A percentile compares a stretch with the other conserved stretches of the same genome.
phyloP scores from a whole-genome alignment of 1,284 basidiomycete genomes.

The Apiotrichum porosum region DNA sequence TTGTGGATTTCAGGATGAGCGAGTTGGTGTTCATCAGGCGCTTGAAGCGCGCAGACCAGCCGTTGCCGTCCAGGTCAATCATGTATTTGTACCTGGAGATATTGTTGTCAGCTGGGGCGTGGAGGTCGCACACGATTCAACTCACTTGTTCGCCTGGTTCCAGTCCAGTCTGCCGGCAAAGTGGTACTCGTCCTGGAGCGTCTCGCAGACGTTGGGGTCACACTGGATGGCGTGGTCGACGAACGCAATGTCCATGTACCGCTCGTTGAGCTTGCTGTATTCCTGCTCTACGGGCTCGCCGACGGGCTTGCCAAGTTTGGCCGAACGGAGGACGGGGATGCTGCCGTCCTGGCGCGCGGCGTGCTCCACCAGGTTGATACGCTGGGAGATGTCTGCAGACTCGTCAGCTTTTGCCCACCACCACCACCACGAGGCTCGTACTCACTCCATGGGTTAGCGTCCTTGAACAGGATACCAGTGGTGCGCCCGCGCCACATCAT shows the following conservation, averaged over 20 bases:
- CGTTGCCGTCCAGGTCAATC: constrained; percentile 47
- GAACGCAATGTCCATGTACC: constrained; percentile 46
- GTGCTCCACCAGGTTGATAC: constrained; percentile 46
- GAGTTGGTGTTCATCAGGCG: constrained; percentile 47
- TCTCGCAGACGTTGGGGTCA: constrained; percentile 49
- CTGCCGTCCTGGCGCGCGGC: constrained; percentile 47
- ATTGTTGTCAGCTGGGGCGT: too few species aligned
- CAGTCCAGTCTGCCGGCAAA: constrained; percentile 52
- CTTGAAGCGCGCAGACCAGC: constrained; percentile 48
- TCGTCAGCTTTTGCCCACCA: too few species aligned
- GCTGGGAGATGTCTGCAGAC: constrained; percentile 50
- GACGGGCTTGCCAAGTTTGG: constrained; percentile 39
- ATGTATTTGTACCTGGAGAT: constrained; percentile 41
- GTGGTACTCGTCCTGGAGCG: constrained; percentile 52
- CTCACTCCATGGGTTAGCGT: constrained; percentile 52
- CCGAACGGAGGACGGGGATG: constrained; percentile 43
- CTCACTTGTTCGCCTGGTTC: constrained; percentile 52
- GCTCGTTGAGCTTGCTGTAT: constrained; percentile 50
- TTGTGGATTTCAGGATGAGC: constrained; percentile 50
- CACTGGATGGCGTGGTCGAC: constrained; percentile 51
- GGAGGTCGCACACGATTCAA: constrained; percentile 57
- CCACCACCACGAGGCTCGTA: too few species aligned
- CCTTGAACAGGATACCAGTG: constrained; percentile 58
- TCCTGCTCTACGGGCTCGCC: constrained; percentile 45
- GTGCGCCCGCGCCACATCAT: constrained; percentile 63